Evolutionary conservation across 345 rosid genomes (phyloP).

Genomic region (Eutrema japonicum): DNA sequence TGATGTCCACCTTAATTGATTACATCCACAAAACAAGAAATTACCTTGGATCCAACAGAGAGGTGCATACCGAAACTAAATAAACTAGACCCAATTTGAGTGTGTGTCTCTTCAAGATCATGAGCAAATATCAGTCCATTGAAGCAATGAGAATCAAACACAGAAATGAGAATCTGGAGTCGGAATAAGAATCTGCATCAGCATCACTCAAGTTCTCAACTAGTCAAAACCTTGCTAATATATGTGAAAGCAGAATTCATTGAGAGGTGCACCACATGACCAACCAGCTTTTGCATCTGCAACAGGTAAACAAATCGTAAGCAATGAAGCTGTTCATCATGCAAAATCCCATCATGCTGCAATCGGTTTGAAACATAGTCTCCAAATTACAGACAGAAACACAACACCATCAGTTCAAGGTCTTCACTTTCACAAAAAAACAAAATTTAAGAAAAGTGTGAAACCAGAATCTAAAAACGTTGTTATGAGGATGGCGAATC

Average conservation of each 20-base stretch:
- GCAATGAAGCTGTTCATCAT: neutral
- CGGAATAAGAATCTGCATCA: neutral
- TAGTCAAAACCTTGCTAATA: neutral
- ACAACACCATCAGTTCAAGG: neutral
- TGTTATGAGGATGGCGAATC: slow-evolving; percentile 30
- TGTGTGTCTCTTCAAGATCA: no score
- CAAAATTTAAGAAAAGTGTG: neutral
- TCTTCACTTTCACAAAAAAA: neutral
- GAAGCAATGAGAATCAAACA: no score
- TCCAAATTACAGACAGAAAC: neutral
- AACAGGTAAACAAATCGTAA: neutral
- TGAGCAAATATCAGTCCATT: no score
- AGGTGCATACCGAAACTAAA: no score
- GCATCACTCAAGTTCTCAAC: slow-evolving; percentile 13
- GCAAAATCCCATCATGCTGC: slow-evolving; percentile 5
- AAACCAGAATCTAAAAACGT: neutral
- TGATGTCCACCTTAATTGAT: no score
- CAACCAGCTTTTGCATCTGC: neutral
- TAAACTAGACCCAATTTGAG: no score
- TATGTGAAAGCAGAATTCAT: neutral
- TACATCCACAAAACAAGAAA: no score
- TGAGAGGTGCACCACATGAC: neutral
- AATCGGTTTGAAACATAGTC: neutral
- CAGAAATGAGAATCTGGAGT: no score
- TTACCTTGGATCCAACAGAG: no score